These are phyloP conservation scores for Cerioporus squamosus DNA, from an alignment of 1,284 basidiomycete genomes.

Conservation along the genomic window DNA sequence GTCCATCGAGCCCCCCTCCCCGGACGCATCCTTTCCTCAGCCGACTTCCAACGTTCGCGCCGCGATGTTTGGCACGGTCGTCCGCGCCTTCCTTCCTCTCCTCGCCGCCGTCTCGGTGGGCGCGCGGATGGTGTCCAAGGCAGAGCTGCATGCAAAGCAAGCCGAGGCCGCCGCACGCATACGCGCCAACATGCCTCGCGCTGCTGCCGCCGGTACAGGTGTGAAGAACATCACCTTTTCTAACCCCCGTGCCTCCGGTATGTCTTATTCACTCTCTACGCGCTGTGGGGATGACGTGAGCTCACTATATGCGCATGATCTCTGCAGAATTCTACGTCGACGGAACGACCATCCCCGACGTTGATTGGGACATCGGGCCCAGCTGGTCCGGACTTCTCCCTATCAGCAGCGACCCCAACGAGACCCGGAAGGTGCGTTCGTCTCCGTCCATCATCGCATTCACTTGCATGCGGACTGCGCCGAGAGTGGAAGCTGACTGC, in stretches of 20 bases:
- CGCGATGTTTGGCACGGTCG: constrained; percentile 10
- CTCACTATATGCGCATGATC: not conserved
- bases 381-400: constrained; percentile 78
- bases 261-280: constrained; percentile 21
- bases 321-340: constrained; percentile 71
- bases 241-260: constrained; percentile 68
- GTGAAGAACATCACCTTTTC: constrained; percentile 73
- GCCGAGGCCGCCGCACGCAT: constrained; percentile 28
- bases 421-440: constrained; percentile 62
- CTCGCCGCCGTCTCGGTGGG: constrained; percentile 8
- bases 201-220: constrained; percentile 3
- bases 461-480: constrained; percentile 3
- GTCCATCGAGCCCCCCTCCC: not conserved
- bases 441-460: not conserved
- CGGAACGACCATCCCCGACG: constrained; percentile 66
- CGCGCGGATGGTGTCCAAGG: constrained; percentile 27
- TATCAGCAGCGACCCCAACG: constrained; percentile 61
- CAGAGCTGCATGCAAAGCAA: constrained; percentile 29
- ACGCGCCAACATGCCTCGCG: constrained; percentile 19
- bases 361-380: constrained; percentile 74
- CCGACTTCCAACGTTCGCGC: not conserved
- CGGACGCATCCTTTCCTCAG: not conserved
- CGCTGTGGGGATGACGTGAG: not conserved
- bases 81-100: constrained; percentile 8
- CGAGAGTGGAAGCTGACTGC: constrained; percentile 6